phyloP scores from a whole-genome alignment of 495 filamentous ascomycete species.

The Chaetomidium leptoderma region DNA sequence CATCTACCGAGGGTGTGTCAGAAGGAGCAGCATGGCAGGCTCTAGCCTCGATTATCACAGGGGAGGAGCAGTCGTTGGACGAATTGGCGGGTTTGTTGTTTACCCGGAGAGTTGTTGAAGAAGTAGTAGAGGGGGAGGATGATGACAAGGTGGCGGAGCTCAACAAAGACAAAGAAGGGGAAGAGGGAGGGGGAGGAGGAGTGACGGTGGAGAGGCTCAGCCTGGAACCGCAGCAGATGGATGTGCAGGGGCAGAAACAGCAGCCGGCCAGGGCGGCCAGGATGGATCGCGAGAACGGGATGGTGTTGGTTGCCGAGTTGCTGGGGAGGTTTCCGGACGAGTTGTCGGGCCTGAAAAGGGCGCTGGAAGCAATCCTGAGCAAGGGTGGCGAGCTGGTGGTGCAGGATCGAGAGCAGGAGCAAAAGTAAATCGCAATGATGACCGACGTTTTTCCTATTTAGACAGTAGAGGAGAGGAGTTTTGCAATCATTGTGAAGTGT shows the following conservation, averaged over 20 bases:
- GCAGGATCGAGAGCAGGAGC: slow-evolving; percentile 20
- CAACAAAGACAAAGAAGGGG: slow-evolving; percentile 25
- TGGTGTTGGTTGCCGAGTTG: slow-evolving; percentile 59
- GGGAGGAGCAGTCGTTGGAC: neutral
- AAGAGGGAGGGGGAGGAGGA: slow-evolving; percentile 19
- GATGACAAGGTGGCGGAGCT: slow-evolving; percentile 14
- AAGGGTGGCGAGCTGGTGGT: slow-evolving; percentile 34
- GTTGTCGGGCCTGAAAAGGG: slow-evolving; percentile 32
- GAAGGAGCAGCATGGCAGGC: neutral
- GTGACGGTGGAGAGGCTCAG: slow-evolving; percentile 19
- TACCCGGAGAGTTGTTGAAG: too few species aligned
- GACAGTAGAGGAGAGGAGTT: neutral
- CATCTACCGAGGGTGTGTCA: neutral
- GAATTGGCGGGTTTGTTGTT: neutral
- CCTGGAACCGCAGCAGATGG: slow-evolving; percentile 37
- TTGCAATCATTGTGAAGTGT: neutral
- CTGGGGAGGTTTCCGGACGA: slow-evolving; percentile 45
- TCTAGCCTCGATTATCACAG: neutral
- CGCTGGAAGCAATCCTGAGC: slow-evolving; percentile 34
- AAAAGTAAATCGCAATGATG: neutral
- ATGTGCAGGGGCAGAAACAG: slow-evolving; percentile 16
- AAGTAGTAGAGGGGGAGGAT: neutral
- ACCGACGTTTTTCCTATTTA: neutral
- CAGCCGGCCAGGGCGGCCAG: slow-evolving; percentile 32
- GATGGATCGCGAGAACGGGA: slow-evolving; percentile 59